Conservation (phyloP, 1,284 basidiomycete species). For the Cerrena zonata region DNA sequence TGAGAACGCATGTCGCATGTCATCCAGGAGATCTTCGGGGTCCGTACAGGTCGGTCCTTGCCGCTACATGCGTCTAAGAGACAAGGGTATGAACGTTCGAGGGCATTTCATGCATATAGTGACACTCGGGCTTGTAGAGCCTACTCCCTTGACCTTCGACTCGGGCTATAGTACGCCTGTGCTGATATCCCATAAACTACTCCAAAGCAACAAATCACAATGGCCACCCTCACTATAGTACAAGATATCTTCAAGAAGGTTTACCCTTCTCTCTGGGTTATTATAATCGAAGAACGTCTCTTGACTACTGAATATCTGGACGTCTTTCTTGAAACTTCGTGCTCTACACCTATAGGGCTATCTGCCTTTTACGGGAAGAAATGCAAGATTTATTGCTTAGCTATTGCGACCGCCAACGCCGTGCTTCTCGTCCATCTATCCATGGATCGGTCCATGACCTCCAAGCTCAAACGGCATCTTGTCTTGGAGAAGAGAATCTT, state of each 20-base stretch:
- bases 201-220: no score
- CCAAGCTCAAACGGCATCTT: not conserved
- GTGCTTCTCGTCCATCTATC: slow-evolving; percentile 28
- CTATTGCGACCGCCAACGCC: slow-evolving; percentile 30
- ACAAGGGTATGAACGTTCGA: no score
- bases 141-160: no score
- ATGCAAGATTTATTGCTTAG: slow-evolving; percentile 30
- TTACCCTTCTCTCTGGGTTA: not conserved
- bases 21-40: no score
- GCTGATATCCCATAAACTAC: no score
- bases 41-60: no score
- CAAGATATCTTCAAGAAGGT: not conserved
- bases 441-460: not conserved
- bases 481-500: slow-evolving; percentile 16
- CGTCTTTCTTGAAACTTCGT: not conserved
- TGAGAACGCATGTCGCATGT: no score
- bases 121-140: no score
- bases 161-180: no score
- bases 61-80: no score
- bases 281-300: not conserved
- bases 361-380: slow-evolving; percentile 34
- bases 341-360: slow-evolving; percentile 27
- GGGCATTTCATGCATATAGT: no score
- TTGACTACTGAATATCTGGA: not conserved
- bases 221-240: no score